phyloP scores from a whole-genome alignment of 2,329 filamentous ascomycete genomes.

The Alternaria brassicae region DNA sequence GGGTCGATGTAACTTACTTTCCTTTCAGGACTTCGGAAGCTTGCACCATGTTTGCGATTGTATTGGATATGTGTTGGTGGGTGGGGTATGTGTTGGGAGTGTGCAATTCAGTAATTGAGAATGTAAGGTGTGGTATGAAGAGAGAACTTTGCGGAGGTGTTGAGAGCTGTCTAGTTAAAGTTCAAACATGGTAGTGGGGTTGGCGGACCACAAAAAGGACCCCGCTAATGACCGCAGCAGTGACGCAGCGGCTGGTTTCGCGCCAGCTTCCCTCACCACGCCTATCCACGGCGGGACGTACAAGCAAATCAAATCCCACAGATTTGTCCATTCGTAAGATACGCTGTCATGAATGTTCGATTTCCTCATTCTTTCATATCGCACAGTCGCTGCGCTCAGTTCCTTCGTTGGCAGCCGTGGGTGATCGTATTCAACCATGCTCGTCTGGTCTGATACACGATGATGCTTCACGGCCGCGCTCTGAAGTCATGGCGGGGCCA shows the following conservation, averaged over 20 bases:
- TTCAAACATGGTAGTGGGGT: constrained; percentile 18
- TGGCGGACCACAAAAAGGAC: constrained; percentile 17
- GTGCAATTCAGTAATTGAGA: not conserved
- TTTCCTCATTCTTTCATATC: too few relatives aligned
- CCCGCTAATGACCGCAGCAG: constrained; percentile 23
- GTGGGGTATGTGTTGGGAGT: not conserved
- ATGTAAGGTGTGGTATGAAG: not conserved
- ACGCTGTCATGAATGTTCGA: not conserved
- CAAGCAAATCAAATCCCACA: constrained; percentile 12
- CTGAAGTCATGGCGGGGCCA: constrained; percentile 43
- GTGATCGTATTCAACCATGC: not conserved
- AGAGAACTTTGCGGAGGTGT: constrained; percentile 11
- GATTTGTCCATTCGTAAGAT: not conserved
- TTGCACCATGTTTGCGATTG: constrained; percentile 31
- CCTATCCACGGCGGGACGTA: constrained; percentile 3
- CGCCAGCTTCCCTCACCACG: constrained; percentile 9
- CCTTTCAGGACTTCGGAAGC: constrained; percentile 58
- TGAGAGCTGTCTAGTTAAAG: constrained; percentile 13
- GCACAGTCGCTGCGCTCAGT: constrained; percentile 10
- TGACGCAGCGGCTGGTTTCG: constrained; percentile 11
- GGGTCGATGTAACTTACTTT: constrained; percentile 59
- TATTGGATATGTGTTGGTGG: not conserved
- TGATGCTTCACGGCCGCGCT: constrained; percentile 46
- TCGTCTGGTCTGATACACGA: not conserved
- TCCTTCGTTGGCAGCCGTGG: constrained; percentile 46